A percentile compares a stretch with the other conserved stretches of the same genome.
These are phyloP conservation scores for Basidioascus undulatus DNA, from an alignment of 768 basidiomycete genomes.

Conservation along the genomic window DNA sequence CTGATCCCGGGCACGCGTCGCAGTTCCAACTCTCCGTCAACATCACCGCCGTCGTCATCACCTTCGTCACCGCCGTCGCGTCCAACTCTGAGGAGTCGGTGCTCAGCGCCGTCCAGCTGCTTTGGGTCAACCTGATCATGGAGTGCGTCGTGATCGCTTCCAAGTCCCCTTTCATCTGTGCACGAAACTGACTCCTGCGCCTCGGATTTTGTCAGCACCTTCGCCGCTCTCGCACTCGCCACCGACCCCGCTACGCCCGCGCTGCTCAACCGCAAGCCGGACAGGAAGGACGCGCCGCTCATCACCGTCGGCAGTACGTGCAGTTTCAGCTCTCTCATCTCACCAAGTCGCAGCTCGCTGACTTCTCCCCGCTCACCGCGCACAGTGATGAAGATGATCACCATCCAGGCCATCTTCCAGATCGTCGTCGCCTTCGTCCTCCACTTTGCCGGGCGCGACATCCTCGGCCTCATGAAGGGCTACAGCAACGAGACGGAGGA, in stretches of 20 bases:
- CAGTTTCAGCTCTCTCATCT: not conserved
- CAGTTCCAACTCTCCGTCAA: constrained; percentile 40
- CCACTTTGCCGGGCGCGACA: constrained; percentile 55
- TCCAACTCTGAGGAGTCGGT: constrained; percentile 54
- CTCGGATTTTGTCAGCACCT: constrained; percentile 25
- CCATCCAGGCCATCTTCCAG: constrained; percentile 73
- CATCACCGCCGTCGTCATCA: constrained; percentile 82
- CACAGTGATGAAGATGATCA: no score
- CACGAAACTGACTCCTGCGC: no score
- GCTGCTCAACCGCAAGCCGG: constrained; percentile 70
- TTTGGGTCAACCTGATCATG: constrained; percentile 90
- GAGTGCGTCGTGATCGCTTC: not conserved
- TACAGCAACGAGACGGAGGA: constrained; percentile 23
- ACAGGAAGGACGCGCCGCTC: constrained; percentile 64
- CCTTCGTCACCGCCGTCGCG: constrained; percentile 69
- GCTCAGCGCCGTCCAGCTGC: constrained; percentile 80
- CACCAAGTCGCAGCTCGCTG: no score
- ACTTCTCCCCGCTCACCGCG: no score
- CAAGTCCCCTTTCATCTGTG: no score
- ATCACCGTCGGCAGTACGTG: constrained; percentile 47
- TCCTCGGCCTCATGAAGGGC: constrained; percentile 36
- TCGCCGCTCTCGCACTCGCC: constrained; percentile 88
- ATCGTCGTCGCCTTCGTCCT: constrained; percentile 59
- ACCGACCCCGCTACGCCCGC: constrained; percentile 73
- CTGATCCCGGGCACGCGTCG: constrained; percentile 22